Base-by-base conservation (phyloP, 129 eudicot species). In the Helichrysum umbraculigerum region DNA sequence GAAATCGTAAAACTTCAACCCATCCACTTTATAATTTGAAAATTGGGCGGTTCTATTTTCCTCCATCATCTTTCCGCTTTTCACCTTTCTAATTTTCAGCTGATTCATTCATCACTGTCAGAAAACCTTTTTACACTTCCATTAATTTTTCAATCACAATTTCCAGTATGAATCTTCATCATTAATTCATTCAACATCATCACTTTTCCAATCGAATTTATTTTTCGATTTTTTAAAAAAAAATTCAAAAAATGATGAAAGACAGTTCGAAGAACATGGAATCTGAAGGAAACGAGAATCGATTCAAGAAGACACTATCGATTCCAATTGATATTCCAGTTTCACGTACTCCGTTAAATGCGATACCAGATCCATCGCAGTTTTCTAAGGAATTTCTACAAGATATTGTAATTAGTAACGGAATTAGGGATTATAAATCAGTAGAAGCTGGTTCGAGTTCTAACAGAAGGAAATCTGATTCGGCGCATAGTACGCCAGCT, bases 291-390 rank as follows among this genome's bases (percentile, higher is more conserved):
- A 80, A 57, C 78, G 92, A 85, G 82, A 85, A 85, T 39, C 85
- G 81, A 29, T 68, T 75, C 72, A 83, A 76, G 9, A 83, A 62
- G 35, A 22, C 71, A 8, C 51, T 50, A 1, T 62, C 60, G 19
- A 67, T 52, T 63, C 69, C 76, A 8, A n/a, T 72, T 22, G 74
- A 70, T 21, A 47, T 52, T 11, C 73, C 87, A 17, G 68, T 77
- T 12, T 69, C 85, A 3, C 72, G 97, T 29, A 59, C 87, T 7
- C 97, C 97, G 14, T 81, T 91, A 44, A 83, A 83, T 58, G 58
- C 86, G 15, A 91, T 91, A 54, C 85, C 87, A 68, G 97, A 91
- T 81, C 97, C 97, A 8, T 76, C 88, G 0, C 97, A 91, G 58
- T 80, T 63, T 60, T 83, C 68, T 20, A 76, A 72, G 42, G 87